Evolutionary conservation across 2,329 filamentous ascomycete species (phyloP).

Genomic region (Chaetomium sp.): DNA sequence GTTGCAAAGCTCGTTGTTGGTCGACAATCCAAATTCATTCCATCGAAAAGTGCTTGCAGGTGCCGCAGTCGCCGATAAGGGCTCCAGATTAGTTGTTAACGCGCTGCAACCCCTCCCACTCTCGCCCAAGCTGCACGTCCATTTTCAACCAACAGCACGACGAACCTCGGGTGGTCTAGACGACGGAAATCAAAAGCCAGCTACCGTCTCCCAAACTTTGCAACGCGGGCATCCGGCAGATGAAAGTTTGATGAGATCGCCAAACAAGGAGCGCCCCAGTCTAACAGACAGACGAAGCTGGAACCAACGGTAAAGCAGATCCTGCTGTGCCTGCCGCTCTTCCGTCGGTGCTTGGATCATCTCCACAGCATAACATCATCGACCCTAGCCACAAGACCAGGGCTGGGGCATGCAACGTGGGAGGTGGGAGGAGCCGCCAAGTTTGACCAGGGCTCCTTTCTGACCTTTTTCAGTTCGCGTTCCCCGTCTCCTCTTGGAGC

Average conservation of each 20-base stretch:
- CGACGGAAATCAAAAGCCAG: background rate
- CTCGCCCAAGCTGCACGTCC: too few relatives aligned
- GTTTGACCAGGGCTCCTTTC: conserved; percentile 9
- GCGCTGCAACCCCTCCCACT: too few relatives aligned
- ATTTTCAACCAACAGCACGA: background rate
- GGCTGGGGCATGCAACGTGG: conserved; percentile 24
- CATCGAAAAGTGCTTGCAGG: too few relatives aligned
- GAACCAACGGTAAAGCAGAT: background rate
- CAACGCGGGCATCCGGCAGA: background rate
- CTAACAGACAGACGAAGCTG: background rate
- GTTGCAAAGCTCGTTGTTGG: background rate
- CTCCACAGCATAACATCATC: conserved; percentile 27
- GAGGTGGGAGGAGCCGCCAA: conserved; percentile 16
- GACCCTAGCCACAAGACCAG: conserved; percentile 18
- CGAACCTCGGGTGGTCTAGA: background rate
- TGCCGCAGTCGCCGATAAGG: background rate
- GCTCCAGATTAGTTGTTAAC: background rate
- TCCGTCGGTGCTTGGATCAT: conserved; percentile 13
- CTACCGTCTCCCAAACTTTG: too few relatives aligned
- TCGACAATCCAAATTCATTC: background rate
- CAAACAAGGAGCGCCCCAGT: background rate
- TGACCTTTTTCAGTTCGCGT: conserved; percentile 16
- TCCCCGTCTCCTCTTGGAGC: conserved; percentile 7
- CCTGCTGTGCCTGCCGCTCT: background rate
- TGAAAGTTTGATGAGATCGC: background rate